These are phyloP conservation scores for Ceratobasidium sp. DNA, from an alignment of 1,284 basidiomycete genomes.

Conservation along the genomic window DNA sequence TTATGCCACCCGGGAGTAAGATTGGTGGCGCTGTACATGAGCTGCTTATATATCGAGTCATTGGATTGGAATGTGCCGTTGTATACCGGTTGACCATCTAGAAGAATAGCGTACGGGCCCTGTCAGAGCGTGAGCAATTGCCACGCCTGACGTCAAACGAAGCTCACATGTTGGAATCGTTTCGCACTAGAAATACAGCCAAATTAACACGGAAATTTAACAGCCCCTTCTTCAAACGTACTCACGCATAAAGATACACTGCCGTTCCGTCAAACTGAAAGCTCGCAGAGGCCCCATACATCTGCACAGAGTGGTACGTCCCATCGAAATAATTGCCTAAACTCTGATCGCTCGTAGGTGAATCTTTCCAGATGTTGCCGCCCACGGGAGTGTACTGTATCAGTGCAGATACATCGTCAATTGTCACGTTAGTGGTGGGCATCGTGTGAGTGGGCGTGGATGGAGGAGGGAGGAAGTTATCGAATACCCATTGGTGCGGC, in stretches of 20 bases:
- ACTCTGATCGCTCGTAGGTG: slow-evolving; percentile 26
- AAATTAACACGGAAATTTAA: neutral
- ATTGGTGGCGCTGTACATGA: slow-evolving; percentile 12
- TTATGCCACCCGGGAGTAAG: slow-evolving; percentile 27
- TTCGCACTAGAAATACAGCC: slow-evolving; percentile 10
- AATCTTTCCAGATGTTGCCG: slow-evolving; percentile 19
- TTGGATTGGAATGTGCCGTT: neutral
- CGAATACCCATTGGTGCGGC: neutral
- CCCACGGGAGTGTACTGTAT: slow-evolving; percentile 25
- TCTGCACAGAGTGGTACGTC: slow-evolving; percentile 20
- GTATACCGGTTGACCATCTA: slow-evolving; percentile 10
- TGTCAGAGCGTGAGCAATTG: neutral
- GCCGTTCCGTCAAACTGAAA: slow-evolving; percentile 26
- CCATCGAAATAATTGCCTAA: slow-evolving; percentile 4
- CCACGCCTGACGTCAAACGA: neutral
- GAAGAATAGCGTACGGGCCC: slow-evolving; percentile 12
- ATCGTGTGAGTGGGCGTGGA: slow-evolving; percentile 13
- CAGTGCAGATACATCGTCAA: slow-evolving; percentile 33
- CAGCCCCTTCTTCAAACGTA: neutral
- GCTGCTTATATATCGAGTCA: neutral
- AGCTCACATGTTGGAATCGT: slow-evolving; percentile 25
- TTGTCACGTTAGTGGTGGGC: slow-evolving; percentile 10
- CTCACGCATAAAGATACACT: slow-evolving; percentile 37
- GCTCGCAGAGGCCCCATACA: slow-evolving; percentile 20
- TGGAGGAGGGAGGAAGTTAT: neutral